Conservation (phyloP, 75 land plant genomes). For the Isoetes taiwanensis region DNA sequence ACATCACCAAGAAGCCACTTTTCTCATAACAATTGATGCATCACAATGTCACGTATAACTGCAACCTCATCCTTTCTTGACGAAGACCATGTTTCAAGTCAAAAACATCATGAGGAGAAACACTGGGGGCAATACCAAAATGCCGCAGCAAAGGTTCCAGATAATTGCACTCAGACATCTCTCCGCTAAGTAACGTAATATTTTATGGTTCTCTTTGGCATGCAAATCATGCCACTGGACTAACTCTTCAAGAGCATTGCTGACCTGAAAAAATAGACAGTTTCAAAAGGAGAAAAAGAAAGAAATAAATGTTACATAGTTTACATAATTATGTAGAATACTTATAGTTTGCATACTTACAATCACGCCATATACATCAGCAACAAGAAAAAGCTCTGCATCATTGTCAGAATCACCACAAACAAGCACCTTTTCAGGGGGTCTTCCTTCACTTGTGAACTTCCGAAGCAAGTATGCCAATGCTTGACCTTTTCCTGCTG, state of each 20-base stretch:
- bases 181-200: conserved; percentile 68
- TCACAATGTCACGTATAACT: conserved; percentile 48
- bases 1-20: conserved; percentile 75
- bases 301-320: too few species aligned
- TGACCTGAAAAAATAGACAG: conserved; percentile 38
- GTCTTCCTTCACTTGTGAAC: conserved; percentile 48
- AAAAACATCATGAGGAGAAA: conserved; percentile 57
- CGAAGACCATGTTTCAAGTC: conserved; percentile 20
- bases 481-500: conserved; percentile 98
- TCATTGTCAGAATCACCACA: conserved; percentile 99
- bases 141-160: conserved; percentile 74
- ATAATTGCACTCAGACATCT: conserved; percentile 93
- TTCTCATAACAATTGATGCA: conserved; percentile 64
- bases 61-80: conserved; percentile 7
- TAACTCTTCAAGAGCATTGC: conserved; percentile 92
- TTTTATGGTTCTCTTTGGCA: conserved; percentile 54
- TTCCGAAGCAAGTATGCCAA: conserved; percentile 79
- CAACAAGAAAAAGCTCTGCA: conserved; percentile 78
- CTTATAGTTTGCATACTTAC: too few species aligned
- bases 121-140: conserved; percentile 52
- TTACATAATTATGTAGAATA: too few species aligned
- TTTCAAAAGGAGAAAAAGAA: too few species aligned
- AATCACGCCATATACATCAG: conserved; percentile 93
- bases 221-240: conserved; percentile 76
- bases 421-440: conserved; percentile 66